Conservation (phyloP, 2,329 filamentous ascomycete genomes). For the Graphium sp. region DNA sequence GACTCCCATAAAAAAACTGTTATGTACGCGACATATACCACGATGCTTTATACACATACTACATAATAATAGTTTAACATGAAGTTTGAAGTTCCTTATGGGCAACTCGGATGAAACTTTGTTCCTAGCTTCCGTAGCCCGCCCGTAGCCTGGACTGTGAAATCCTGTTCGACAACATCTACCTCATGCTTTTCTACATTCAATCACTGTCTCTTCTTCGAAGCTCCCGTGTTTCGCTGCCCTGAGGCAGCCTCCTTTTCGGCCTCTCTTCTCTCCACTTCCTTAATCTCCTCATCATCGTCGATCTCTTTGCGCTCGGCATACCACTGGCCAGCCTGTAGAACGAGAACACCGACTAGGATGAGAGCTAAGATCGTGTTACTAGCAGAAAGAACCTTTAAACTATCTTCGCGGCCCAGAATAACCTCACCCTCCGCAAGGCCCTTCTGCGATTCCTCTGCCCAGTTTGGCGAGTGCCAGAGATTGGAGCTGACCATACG, state of each 20-base stretch:
- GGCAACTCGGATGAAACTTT: no score
- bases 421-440: slow-evolving; percentile 37
- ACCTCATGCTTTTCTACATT: no score
- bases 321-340: slow-evolving; percentile 98
- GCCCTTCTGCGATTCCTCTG: slow-evolving; percentile 18
- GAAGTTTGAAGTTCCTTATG: no score
- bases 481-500: slow-evolving; percentile 61
- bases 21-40: no score
- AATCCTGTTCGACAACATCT: no score
- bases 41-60: no score
- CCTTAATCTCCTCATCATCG: slow-evolving; percentile 52
- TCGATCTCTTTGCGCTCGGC: slow-evolving; percentile 84
- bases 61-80: no score
- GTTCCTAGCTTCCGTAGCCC: no score
- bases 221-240: no score
- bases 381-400: slow-evolving; percentile 82
- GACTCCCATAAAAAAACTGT: no score
- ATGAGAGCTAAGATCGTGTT: slow-evolving; percentile 94
- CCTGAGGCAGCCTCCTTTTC: no score
- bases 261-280: slow-evolving; percentile 17
- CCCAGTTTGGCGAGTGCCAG: slow-evolving; percentile 27
- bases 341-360: slow-evolving; percentile 73
- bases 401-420: slow-evolving; percentile 70
- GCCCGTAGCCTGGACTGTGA: no score
- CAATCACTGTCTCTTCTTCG: slow-evolving; percentile 3